Conservation (phyloP, 2,329 filamentous ascomycete species). For the Colletotrichum shisoi region DNA sequence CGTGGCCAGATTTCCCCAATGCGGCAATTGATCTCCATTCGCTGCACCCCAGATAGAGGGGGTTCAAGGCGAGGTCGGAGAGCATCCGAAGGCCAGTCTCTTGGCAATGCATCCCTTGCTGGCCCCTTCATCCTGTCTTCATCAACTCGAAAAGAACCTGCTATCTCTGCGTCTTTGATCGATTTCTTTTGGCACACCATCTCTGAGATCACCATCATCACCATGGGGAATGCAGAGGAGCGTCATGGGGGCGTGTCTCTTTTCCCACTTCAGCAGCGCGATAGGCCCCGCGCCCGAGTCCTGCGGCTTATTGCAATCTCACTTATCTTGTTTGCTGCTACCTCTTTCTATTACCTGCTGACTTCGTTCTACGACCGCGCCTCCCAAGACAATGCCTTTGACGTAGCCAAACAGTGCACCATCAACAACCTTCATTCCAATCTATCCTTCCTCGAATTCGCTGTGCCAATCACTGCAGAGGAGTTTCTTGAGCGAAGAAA, state of each 20-base stretch:
- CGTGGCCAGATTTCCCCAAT: constrained; percentile 16
- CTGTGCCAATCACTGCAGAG: constrained; percentile 55
- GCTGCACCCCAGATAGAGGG: constrained; percentile 24
- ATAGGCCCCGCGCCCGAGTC: neutral
- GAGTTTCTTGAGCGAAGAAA: constrained; percentile 66
- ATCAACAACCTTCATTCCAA: constrained; percentile 60
- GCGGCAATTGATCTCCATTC: constrained; percentile 19
- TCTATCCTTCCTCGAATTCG: constrained; percentile 60
- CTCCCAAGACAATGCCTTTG: neutral
- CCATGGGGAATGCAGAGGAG: constrained; percentile 13
- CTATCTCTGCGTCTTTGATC: neutral
- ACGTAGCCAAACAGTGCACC: constrained; percentile 55
- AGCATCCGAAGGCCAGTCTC: constrained; percentile 16
- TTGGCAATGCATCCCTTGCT: constrained; percentile 4
- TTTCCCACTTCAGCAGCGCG: neutral
- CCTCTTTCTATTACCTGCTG: constrained; percentile 5
- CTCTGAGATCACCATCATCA: neutral
- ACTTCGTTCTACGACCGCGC: neutral
- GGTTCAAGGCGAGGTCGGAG: constrained; percentile 31
- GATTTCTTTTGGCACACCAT: neutral
- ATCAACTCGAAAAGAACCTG: no score
- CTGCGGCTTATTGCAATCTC: constrained; percentile 15
- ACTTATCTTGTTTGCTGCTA: constrained; percentile 5
- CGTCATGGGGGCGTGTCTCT: neutral
- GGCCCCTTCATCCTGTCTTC: neutral